Base-by-base conservation (phyloP, 129 eudicot species). In the Sambucus nigra region DNA sequence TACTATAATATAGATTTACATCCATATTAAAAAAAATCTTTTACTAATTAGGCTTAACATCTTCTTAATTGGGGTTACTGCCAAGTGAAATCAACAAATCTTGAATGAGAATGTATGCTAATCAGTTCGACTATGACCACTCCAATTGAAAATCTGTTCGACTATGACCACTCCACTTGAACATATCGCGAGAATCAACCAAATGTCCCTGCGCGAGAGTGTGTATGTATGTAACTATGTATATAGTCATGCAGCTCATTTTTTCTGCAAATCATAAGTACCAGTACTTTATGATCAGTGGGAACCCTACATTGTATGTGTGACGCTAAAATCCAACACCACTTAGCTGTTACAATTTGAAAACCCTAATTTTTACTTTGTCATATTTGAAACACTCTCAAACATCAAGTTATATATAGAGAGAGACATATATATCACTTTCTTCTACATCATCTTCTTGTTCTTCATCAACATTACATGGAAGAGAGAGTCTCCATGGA, bases 331-430 rank as follows among this genome's bases (percentile, higher is more conserved):
- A 31, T 9, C 38, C 38, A 35, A 35, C 3, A 3, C 42, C 1
- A 2, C 42, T 15, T 15, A 35, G 6, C 42, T 35, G 42, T 35
- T 35, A 35, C 42, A 35, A 35, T 35, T 15, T 70, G 60, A 66
- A 68, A 80, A 66, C 79, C 83, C 88, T 76, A 73, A 61, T 61
- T 33, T 72, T 75, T 62, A 75, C 23, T 56, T 69, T 80, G 71
- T 40, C 17, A 58, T 49, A 16, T 60, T 24, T 27, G 19, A 21
- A 38, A 49, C 24, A 12, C 53, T 59, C 42, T 42, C 47, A 29
- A 63, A 47, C 48, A 26, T 24, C 56, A 25, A 18, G 16, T 8
- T n/a, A 19, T 11, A 35, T 40, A n/a, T 23, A 22, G n/a, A n/a
- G n/a, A n/a, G n/a, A 25, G 7, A 55, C 7, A 22, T 57, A 20